Base-by-base conservation (phyloP, 2,329 filamentous ascomycete genomes). In the Fusarium burgessii region DNA sequence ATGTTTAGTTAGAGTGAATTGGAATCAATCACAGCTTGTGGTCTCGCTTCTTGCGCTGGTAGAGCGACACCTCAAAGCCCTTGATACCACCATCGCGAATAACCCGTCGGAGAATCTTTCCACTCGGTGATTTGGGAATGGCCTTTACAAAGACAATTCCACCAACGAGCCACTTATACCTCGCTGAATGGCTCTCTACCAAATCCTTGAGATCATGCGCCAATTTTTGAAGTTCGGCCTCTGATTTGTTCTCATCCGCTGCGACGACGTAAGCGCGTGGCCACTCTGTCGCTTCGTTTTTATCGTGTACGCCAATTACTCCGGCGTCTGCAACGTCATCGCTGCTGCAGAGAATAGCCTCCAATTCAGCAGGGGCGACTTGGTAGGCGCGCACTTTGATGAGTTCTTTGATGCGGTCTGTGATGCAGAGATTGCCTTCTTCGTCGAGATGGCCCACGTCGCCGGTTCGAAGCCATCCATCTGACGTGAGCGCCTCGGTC, bases 391-490 rank as follows among this genome's bases (percentile, higher is more conserved):
- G 88, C 9, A 89, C 87, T 78, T 90, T 90, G 79, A 90, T 89
- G 54, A 90, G 81, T 71, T 88, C 91, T 84, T 94, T 93, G 78
- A 90, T 89, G 36, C 92, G 86, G 76, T 93, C 92, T 15, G 93
- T 90, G 58, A 94, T 91, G 74, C 87, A 87, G 73, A 93, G 85
- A 70, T 84, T 83, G 38, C 87, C 87, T 2, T 85, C 74, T 20
- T 84, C 77, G 70, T 89, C 85, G 32, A 89, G 81, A 68, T 87
- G 89, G 8, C 87, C 90, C 42, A 93, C 87, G 74, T 94, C 92
- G 3, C 92, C 92, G 2, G 91, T 93, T 74, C 88, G 89, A 71
- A 93, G 83, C 90, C 91, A 94, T 2, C 90, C 88, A 63, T 92
- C 91, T 8, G 75, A 59, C 12, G 82, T 84, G 23, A 84, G 69